A percentile compares a stretch with the other conserved stretches of the same genome.
These are phyloP conservation scores for Naganishia kalamii DNA, from an alignment of 768 basidiomycete genomes.

Conservation along the genomic window DNA sequence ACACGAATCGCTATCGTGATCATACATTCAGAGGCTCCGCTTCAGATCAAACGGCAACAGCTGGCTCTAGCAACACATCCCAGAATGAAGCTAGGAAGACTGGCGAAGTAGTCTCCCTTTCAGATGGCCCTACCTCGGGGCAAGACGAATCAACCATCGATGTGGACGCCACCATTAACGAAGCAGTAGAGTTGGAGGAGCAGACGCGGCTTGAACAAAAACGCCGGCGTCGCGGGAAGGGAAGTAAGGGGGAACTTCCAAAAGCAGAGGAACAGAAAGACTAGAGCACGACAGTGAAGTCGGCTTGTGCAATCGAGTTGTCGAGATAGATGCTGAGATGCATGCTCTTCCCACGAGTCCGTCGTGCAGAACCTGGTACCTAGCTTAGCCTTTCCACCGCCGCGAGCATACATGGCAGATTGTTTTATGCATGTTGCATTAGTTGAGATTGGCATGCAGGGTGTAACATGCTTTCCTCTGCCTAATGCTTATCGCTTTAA, in stretches of 20 bases:
- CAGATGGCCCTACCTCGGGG: neutral
- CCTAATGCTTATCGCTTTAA: conserved; percentile 48
- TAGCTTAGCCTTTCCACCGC: too few relatives aligned
- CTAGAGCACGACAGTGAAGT: too few relatives aligned
- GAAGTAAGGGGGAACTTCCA: conserved; percentile 33
- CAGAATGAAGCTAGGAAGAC: neutral
- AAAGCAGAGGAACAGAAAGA: conserved; percentile 25
- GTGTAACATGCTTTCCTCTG: neutral
- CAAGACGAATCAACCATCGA: conserved; percentile 28
- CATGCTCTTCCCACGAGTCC: too few relatives aligned
- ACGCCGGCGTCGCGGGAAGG: conserved; percentile 32
- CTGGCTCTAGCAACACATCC: neutral
- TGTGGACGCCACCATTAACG: conserved; percentile 42
- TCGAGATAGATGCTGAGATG: too few relatives aligned
- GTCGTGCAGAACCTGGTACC: too few relatives aligned
- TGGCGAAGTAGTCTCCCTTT: too few relatives aligned
- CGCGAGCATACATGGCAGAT: too few relatives aligned
- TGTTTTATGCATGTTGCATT: too few relatives aligned
- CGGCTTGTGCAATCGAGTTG: too few relatives aligned
- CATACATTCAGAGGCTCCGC: neutral
- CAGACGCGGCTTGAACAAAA: conserved; percentile 31
- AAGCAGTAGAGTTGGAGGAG: conserved; percentile 39
- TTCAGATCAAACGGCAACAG: neutral
- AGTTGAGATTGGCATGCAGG: too few relatives aligned
- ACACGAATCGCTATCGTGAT: neutral